Evolutionary conservation across 768 basidiomycete genomes (phyloP).

Genomic region (Lenzites betulinus): DNA sequence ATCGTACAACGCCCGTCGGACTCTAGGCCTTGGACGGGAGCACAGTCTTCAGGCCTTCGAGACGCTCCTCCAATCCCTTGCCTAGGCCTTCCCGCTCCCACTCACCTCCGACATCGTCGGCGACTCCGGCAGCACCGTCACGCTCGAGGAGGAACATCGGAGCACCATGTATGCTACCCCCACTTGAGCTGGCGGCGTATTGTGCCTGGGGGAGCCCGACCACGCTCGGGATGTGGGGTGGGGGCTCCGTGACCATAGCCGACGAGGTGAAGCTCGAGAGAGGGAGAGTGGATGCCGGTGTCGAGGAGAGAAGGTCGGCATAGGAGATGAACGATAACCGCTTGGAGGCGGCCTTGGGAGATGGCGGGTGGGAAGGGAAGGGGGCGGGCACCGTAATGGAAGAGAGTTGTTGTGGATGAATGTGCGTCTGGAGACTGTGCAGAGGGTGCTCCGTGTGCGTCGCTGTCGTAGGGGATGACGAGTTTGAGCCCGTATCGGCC

Average conservation of each 20-base stretch:
- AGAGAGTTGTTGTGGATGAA: slow-evolving; percentile 22
- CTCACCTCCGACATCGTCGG: slow-evolving; percentile 77
- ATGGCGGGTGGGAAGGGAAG: slow-evolving; percentile 40
- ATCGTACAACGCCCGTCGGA: slow-evolving; percentile 1
- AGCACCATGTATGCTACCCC: slow-evolving; percentile 28
- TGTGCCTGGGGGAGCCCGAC: slow-evolving; percentile 42
- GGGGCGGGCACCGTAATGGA: slow-evolving; percentile 29
- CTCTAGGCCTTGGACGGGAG: slow-evolving; percentile 19
- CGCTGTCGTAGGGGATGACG: slow-evolving; percentile 43
- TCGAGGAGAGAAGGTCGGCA: slow-evolving; percentile 77
- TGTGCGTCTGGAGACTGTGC: slow-evolving; percentile 28
- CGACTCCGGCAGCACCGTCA: slow-evolving; percentile 31
- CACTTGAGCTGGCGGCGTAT: slow-evolving; percentile 33
- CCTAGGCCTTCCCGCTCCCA: slow-evolving; percentile 89
- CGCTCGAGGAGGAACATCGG: slow-evolving; percentile 26
- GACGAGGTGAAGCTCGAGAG: slow-evolving; percentile 74
- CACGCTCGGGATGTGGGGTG: slow-evolving; percentile 74
- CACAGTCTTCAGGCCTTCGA: slow-evolving; percentile 57
- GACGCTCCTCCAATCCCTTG: slow-evolving; percentile 76
- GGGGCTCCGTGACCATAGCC: slow-evolving; percentile 55
- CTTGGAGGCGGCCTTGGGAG: slow-evolving; percentile 56
- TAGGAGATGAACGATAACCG: slow-evolving; percentile 90
- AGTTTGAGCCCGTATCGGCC: slow-evolving; percentile 33
- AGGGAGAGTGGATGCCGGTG: slow-evolving; percentile 70
- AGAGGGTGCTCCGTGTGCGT: slow-evolving; percentile 34